Conservation (phyloP, 768 basidiomycete genomes). For the Ephemerocybe angulata region DNA sequence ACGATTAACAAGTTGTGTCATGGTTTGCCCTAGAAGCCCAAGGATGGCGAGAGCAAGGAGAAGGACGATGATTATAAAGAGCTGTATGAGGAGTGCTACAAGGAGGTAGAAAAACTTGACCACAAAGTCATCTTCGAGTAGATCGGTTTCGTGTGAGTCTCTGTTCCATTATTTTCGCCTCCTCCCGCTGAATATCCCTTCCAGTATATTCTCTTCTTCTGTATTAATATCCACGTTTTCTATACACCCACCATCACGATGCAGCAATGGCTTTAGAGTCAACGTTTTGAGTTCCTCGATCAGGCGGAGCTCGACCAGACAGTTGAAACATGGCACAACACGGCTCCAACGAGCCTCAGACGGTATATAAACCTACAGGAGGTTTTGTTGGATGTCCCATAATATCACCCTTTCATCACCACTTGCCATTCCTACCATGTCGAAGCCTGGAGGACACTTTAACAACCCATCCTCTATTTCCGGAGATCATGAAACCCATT, state of each 20-base stretch:
- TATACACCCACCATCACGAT: too few relatives aligned
- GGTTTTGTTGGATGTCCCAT: neutral
- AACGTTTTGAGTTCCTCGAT: too few relatives aligned
- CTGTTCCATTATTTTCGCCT: neutral
- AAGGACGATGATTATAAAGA: constrained; percentile 85
- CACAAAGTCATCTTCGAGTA: constrained; percentile 60
- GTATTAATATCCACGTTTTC: neutral
- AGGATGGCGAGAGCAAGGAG: constrained; percentile 54
- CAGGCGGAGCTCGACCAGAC: too few relatives aligned
- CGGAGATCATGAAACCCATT: neutral
- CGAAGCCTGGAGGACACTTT: neutral
- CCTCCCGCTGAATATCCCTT: constrained; percentile 8
- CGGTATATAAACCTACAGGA: neutral
- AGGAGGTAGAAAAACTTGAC: constrained; percentile 83
- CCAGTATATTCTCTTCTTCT: constrained; percentile 3
- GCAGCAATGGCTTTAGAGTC: too few relatives aligned
- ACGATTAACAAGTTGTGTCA: constrained; percentile 95
- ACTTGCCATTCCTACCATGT: neutral
- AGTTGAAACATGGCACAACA: too few relatives aligned
- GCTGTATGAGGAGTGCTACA: constrained; percentile 79
- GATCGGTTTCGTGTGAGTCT: constrained; percentile 5
- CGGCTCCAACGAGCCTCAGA: neutral
- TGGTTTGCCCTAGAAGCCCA: constrained; percentile 79
- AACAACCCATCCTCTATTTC: neutral
- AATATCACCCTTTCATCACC: neutral